phyloP scores from a whole-genome alignment of 306 rosid species.

The Vigna angularis region DNA sequence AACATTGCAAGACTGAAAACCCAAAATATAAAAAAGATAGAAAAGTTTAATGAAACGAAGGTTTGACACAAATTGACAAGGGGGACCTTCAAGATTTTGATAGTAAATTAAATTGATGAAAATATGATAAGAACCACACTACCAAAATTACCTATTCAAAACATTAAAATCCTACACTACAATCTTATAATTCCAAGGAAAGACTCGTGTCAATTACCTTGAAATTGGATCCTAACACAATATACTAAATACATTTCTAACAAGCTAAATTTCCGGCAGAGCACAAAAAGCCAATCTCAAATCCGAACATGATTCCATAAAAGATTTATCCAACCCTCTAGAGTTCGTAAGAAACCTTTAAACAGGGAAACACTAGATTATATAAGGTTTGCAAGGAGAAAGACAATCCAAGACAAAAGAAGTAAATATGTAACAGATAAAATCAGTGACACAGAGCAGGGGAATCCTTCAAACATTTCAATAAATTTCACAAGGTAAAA shows the following conservation, averaged over 20 bases:
- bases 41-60: background rate
- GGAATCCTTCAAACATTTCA: background rate
- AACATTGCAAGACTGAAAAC: constrained; percentile 77
- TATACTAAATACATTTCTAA: background rate
- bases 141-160: background rate
- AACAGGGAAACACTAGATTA: background rate
- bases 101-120: background rate
- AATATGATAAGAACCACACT: background rate
- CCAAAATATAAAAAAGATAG: constrained; percentile 18
- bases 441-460: background rate
- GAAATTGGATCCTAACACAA: background rate
- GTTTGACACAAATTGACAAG: background rate
- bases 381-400: constrained; percentile 16
- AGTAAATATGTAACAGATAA: background rate
- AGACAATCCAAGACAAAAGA: constrained; percentile 22
- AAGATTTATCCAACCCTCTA: too few relatives aligned
- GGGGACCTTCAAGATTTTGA: background rate
- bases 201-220: background rate
- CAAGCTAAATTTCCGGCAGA: background rate
- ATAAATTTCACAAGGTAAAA: constrained; percentile 16
- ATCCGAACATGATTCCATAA: background rate
- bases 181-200: background rate
- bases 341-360: background rate
- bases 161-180: background rate
- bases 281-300: background rate